Conservation (phyloP, 176 grass and related monocot species). For the Rhynchospora tenuis region DNA sequence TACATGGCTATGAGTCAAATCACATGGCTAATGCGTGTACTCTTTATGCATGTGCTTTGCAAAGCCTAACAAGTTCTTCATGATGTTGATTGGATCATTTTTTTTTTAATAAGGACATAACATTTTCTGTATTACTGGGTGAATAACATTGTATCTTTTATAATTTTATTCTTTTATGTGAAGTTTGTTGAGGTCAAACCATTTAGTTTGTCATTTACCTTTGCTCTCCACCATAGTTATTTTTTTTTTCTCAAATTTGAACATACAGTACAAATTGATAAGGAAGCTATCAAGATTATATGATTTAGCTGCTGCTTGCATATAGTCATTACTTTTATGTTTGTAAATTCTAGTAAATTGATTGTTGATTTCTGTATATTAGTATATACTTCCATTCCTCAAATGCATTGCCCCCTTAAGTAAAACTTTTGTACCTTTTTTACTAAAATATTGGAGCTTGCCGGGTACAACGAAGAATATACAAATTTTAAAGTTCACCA, state of each 20-base stretch:
- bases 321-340: too few species aligned
- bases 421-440: not conserved
- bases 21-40: slow-evolving; percentile 9
- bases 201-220: not conserved
- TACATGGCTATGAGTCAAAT: not conserved
- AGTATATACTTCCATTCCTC: not conserved
- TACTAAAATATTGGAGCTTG: not conserved
- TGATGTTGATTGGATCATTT: not conserved
- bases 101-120: not conserved
- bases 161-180: not conserved
- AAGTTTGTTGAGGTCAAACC: not conserved
- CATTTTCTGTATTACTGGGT: not conserved
- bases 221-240: not conserved
- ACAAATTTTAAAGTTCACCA: not conserved
- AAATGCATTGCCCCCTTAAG: not conserved
- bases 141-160: not conserved
- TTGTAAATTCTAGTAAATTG: not conserved
- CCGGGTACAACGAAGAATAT: not conserved
- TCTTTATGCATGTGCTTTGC: slow-evolving; percentile 16
- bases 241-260: too few species aligned
- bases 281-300: too few species aligned
- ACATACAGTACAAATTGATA: too few species aligned
- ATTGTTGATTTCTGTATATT: not conserved
- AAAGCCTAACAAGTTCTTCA: not conserved
- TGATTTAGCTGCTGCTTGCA: too few species aligned